A percentile compares a stretch with the other conserved stretches of the same genome.
Evolutionary conservation across 495 filamentous ascomycete species (phyloP).

Genomic region (Aspergillus ostianus): DNA sequence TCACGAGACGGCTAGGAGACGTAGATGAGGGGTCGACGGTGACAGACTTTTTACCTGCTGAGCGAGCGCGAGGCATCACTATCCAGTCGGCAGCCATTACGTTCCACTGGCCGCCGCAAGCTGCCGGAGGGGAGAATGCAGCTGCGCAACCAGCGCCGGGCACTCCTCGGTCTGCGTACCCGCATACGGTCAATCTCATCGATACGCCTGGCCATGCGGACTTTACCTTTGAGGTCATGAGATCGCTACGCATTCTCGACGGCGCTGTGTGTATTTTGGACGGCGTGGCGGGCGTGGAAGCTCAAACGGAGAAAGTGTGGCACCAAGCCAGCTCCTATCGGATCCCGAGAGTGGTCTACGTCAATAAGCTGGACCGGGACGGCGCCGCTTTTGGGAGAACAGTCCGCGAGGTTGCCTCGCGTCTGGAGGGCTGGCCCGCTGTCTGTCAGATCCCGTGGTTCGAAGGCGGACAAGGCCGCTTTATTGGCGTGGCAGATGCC

Average conservation of each 20-base stretch:
- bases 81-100: slow-evolving; percentile 98
- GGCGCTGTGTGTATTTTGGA: slow-evolving; percentile 96
- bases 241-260: slow-evolving; percentile 89
- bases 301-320: slow-evolving; percentile 98
- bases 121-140: slow-evolving; percentile 18
- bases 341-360: slow-evolving; percentile 83
- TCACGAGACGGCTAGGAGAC: slow-evolving; percentile 86
- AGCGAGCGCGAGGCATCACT: slow-evolving; percentile 90
- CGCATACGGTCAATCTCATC: slow-evolving; percentile 86
- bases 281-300: slow-evolving; percentile 94
- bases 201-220: slow-evolving; percentile 98
- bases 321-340: slow-evolving; percentile 77
- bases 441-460: slow-evolving; percentile 97
- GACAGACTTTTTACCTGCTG: slow-evolving; percentile 95
- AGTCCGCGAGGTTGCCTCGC: slow-evolving; percentile 76
- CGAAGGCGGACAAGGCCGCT: slow-evolving; percentile 64
- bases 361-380: slow-evolving; percentile 96
- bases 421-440: slow-evolving; percentile 80
- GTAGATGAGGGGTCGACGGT: slow-evolving; percentile 97
- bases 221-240: slow-evolving; percentile 96
- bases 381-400: slow-evolving; percentile 88
- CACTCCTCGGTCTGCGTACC: slow-evolving; percentile 36
- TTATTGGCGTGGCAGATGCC: slow-evolving; percentile 82
- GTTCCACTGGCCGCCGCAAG: slow-evolving; percentile 76
- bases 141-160: slow-evolving; percentile 16